Evolutionary conservation across 2,329 filamentous ascomycete species (phyloP).

Genomic region (Apiospora rasikravindrae): DNA sequence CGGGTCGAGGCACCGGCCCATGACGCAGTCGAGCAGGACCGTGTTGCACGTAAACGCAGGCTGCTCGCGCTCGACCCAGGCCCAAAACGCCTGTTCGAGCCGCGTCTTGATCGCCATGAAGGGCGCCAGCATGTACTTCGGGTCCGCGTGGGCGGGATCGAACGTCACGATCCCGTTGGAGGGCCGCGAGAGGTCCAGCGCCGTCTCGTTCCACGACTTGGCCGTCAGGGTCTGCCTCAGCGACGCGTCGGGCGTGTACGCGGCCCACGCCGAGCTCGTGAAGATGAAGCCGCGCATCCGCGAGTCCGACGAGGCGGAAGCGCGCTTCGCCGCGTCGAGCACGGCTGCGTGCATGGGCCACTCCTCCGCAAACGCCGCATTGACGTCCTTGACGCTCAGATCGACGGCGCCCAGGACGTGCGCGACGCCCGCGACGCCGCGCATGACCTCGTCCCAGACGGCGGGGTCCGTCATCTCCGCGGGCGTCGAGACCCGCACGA

Average conservation of each 20-base stretch:
- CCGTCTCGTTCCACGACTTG: conserved; percentile 40
- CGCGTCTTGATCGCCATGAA: conserved; percentile 42
- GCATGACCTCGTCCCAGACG: conserved; percentile 3
- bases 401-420: conserved; percentile 33
- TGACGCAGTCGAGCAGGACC: conserved; percentile 38
- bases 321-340: conserved; percentile 33
- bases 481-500: not conserved
- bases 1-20: conserved; percentile 36
- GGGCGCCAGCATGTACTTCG: conserved; percentile 18
- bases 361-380: conserved; percentile 32
- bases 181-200: conserved; percentile 27
- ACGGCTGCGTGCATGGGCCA: conserved; percentile 27
- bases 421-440: conserved; percentile 31
- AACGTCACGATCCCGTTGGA: conserved; percentile 21
- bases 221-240: conserved; percentile 32
- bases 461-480: not conserved
- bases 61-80: conserved; percentile 37
- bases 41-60: conserved; percentile 39
- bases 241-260: conserved; percentile 36
- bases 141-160: conserved; percentile 15
- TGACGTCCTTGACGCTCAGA: conserved; percentile 31
- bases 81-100: conserved; percentile 40
- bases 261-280: conserved; percentile 40
- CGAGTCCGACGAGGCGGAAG: not conserved
- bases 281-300: conserved; percentile 36